A percentile compares a stretch with the other conserved stretches of the same genome.
Conservation (phyloP, 2,329 filamentous ascomycete species). For the Neonectria punicea region DNA sequence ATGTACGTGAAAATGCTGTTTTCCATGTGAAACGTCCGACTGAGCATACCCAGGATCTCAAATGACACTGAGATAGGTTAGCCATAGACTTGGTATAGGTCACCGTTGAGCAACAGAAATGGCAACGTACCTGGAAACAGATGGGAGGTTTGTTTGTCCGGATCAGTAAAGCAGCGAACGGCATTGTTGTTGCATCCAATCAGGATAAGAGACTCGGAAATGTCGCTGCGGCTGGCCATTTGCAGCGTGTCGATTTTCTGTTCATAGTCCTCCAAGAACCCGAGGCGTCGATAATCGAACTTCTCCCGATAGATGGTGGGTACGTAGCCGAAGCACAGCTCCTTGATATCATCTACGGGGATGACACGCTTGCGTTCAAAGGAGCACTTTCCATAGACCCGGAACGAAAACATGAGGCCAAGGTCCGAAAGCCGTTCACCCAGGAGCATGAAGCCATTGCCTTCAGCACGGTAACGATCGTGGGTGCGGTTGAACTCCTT, state of each 20-base stretch:
- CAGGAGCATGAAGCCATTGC: conserved; percentile 63
- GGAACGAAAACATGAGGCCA: conserved; percentile 65
- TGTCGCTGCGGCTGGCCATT: conserved; percentile 60
- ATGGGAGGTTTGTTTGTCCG: conserved; percentile 55
- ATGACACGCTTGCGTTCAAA: conserved; percentile 64
- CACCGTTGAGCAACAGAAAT: background rate
- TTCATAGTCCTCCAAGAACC: conserved; percentile 52
- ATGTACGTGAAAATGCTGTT: conserved; percentile 63
- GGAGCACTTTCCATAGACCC: conserved; percentile 58
- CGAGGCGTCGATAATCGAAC: conserved; percentile 52
- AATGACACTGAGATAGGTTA: conserved; percentile 59
- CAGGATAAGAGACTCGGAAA: conserved; percentile 62
- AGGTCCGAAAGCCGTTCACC: conserved; percentile 59
- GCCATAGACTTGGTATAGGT: background rate
- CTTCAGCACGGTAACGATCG: conserved; percentile 65
- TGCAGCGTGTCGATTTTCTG: conserved; percentile 56
- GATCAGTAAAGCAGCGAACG: conserved; percentile 55
- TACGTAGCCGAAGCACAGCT: conserved; percentile 65
- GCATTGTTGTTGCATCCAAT: conserved; percentile 66
- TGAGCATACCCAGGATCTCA: conserved; percentile 68
- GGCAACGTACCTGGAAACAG: conserved; percentile 59
- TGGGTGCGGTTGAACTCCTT: conserved; percentile 64
- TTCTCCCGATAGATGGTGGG: conserved; percentile 62
- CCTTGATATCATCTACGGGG: conserved; percentile 63
- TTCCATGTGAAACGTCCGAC: conserved; percentile 59